Conservation (phyloP, 2,329 filamentous ascomycete species). For the Cercospora sesami region DNA sequence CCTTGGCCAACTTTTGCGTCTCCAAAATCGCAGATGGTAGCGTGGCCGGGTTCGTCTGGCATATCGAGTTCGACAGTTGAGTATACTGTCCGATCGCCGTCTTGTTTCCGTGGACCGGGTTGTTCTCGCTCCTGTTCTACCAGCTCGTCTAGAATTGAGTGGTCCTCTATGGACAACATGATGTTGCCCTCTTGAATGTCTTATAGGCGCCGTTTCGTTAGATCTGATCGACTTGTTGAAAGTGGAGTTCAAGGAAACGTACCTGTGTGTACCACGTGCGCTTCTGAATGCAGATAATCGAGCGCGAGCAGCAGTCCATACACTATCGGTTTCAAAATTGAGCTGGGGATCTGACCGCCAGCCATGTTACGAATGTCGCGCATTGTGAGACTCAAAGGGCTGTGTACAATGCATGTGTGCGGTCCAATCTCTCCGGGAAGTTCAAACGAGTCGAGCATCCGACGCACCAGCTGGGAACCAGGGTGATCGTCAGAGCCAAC, state of each 20-base stretch:
- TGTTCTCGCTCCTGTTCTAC: not conserved
- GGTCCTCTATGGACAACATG: constrained; percentile 7
- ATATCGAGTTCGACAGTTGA: not conserved
- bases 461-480: not conserved
- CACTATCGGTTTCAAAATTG: not conserved
- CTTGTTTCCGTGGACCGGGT: not conserved
- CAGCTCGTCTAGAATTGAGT: not conserved
- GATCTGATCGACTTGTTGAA: not conserved
- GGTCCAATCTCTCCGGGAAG: not conserved
- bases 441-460: not conserved
- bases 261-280: constrained; percentile 5
- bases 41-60: not conserved
- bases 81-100: not conserved
- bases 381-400: not conserved
- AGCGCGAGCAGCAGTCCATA: not conserved
- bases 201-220: not conserved
- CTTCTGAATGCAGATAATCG: constrained; percentile 4
- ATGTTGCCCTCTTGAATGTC: constrained; percentile 13
- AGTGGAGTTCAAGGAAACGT: not conserved
- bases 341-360: not conserved
- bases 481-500: not conserved
- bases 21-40: constrained; percentile 6
- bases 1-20: not conserved
- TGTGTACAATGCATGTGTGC: not conserved
- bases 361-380: not conserved